phyloP scores from a whole-genome alignment of 2,329 filamentous ascomycete species.

The Verticillium dahliae region DNA sequence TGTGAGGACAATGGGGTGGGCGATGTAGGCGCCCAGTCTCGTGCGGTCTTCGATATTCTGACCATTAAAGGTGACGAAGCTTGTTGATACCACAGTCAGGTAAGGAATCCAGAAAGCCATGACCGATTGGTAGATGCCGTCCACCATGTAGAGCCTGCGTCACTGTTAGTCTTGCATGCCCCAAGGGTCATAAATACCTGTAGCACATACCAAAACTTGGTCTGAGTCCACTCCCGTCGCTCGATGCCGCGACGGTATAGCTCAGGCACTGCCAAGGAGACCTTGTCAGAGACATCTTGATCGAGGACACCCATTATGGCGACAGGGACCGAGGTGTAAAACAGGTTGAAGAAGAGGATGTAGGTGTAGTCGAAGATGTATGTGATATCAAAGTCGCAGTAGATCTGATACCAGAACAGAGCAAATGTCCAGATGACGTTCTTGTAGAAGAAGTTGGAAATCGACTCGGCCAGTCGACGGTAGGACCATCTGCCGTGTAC shows the following conservation, averaged over 20 bases:
- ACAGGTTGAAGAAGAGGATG: slow-evolving; percentile 92
- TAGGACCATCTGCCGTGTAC: slow-evolving; percentile 98
- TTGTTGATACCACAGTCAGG: slow-evolving; percentile 64
- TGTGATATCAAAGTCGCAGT: slow-evolving; percentile 90
- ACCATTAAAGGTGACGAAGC: slow-evolving; percentile 66
- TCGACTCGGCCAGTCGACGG: slow-evolving; percentile 82
- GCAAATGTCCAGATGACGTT: slow-evolving; percentile 97
- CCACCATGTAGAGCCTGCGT: slow-evolving; percentile 81
- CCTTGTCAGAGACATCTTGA: slow-evolving; percentile 90
- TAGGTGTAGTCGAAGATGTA: slow-evolving; percentile 98
- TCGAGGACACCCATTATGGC: slow-evolving; percentile 95
- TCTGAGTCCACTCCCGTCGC: slow-evolving; percentile 90
- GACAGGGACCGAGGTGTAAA: slow-evolving; percentile 91
- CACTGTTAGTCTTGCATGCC: slow-evolving; percentile 14
- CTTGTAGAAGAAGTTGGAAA: slow-evolving; percentile 99
- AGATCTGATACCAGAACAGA: slow-evolving; percentile 97
- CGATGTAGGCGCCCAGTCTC: slow-evolving; percentile 82
- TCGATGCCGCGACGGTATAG: slow-evolving; percentile 94
- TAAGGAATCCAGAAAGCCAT: slow-evolving; percentile 93
- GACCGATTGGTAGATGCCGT: slow-evolving; percentile 90
- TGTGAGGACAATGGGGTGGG: slow-evolving; percentile 73
- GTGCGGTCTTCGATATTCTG: slow-evolving; percentile 71
- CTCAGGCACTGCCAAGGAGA: slow-evolving; percentile 90
- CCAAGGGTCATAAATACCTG: not conserved
- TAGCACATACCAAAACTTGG: slow-evolving; percentile 81